Conservation (phyloP, 2,329 filamentous ascomycete species). For the Epichloe festucae region DNA sequence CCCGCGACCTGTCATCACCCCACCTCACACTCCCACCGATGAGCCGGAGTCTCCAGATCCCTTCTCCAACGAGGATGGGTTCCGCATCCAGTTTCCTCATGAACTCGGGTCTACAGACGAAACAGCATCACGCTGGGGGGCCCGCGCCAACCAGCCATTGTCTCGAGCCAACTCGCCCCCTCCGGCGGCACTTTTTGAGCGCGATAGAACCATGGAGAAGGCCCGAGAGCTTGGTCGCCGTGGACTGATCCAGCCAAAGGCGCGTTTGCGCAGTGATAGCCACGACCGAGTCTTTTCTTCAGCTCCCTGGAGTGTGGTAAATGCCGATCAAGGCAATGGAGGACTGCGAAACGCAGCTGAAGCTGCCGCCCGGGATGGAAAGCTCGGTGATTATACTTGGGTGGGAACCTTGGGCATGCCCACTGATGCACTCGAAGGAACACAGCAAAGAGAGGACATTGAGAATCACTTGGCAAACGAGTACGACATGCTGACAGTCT, state of each 20-base stretch:
- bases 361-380: slow-evolving; percentile 57
- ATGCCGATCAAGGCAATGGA: slow-evolving; percentile 83
- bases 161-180: slow-evolving; percentile 63
- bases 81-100: slow-evolving; percentile 42
- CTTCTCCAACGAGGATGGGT: slow-evolving; percentile 45
- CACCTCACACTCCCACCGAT: slow-evolving; percentile 40
- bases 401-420: slow-evolving; percentile 91
- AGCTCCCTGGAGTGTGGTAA: slow-evolving; percentile 72
- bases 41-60: slow-evolving; percentile 31
- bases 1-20: slow-evolving; percentile 35
- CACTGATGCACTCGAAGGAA: slow-evolving; percentile 67
- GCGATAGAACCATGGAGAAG: slow-evolving; percentile 43
- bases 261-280: slow-evolving; percentile 42
- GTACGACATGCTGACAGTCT: slow-evolving; percentile 72
- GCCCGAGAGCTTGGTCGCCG: slow-evolving; percentile 43
- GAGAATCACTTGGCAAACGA: slow-evolving; percentile 69
- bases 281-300: slow-evolving; percentile 60
- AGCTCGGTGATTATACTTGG: slow-evolving; percentile 67
- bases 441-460: slow-evolving; percentile 68
- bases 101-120: slow-evolving; percentile 54
- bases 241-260: slow-evolving; percentile 42
- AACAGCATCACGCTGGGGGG: slow-evolving; percentile 66
- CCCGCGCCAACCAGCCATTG: slow-evolving; percentile 61
- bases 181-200: slow-evolving; percentile 62
- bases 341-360: slow-evolving; percentile 81